Conservation (phyloP, 1,284 basidiomycete species). For the Tilletia walkeri region DNA sequence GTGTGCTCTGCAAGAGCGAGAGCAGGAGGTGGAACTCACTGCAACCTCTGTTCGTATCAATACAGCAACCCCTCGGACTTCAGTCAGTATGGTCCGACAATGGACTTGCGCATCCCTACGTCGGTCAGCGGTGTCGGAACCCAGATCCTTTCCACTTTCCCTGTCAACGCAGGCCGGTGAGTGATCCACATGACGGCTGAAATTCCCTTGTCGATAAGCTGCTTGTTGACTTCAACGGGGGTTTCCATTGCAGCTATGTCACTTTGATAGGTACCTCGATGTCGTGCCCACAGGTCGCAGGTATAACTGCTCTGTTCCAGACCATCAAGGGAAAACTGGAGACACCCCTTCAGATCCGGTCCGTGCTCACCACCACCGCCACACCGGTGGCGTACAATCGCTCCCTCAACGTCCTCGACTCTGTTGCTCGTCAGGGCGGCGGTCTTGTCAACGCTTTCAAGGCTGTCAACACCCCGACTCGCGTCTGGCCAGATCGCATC, state of each 20-base stretch:
- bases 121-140: neutral
- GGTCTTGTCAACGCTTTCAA: slow-evolving; percentile 68
- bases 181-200: neutral
- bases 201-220: neutral
- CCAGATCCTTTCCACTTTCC: slow-evolving; percentile 46
- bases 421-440: slow-evolving; percentile 67
- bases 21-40: neutral
- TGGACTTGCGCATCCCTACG: neutral
- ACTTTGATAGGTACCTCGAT: neutral
- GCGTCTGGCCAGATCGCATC: slow-evolving; percentile 65
- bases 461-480: slow-evolving; percentile 62
- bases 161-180: neutral
- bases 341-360: slow-evolving; percentile 52
- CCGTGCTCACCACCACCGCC: slow-evolving; percentile 66
- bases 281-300: neutral
- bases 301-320: slow-evolving; percentile 65
- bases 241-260: neutral
- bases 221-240: neutral
- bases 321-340: slow-evolving; percentile 59
- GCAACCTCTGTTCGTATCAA: neutral
- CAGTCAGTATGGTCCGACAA: neutral
- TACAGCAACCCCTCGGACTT: neutral
- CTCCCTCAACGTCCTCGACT: slow-evolving; percentile 61
- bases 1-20: neutral
- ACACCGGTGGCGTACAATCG: slow-evolving; percentile 60